Evolutionary conservation across 2,329 filamentous ascomycete genomes (phyloP).

Genomic region (Colletotrichum cereale): DNA sequence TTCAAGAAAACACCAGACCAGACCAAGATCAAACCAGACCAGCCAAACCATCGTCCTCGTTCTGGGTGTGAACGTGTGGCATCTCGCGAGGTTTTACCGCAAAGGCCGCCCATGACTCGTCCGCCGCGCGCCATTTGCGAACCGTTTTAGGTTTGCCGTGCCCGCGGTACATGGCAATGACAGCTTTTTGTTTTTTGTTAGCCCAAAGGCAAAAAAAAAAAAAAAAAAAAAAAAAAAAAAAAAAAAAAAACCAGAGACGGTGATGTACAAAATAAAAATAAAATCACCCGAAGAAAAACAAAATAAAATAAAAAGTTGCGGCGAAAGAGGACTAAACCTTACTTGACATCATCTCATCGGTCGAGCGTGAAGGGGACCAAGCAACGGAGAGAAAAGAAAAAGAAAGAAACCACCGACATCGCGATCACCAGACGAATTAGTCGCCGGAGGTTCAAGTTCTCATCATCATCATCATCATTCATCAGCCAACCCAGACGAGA

Average conservation of each 20-base stretch:
- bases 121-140: conserved; percentile 22
- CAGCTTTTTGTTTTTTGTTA: conserved; percentile 3
- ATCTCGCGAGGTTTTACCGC: conserved; percentile 22
- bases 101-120: conserved; percentile 34
- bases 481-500: background rate
- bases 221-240: background rate
- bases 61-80: background rate
- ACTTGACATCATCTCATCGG: conserved; percentile 8
- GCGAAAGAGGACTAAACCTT: background rate
- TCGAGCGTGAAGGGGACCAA: background rate
- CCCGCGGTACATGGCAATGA: conserved; percentile 33
- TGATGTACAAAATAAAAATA: no score
- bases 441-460: background rate
- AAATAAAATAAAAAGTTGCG: background rate
- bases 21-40: conserved; percentile 29
- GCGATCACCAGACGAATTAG: background rate
- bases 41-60: conserved; percentile 11
- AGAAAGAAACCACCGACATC: background rate
- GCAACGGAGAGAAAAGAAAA: background rate
- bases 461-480: background rate
- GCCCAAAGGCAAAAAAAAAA: conserved; percentile 10
- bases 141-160: conserved; percentile 30
- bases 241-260: no score
- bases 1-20: conserved; percentile 17
- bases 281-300: background rate